Percentiles rank a stretch among this genome's conserved stretches.
Evolutionary conservation across 1,284 basidiomycete genomes (phyloP).

Genomic region (Puccinia sorghi): DNA sequence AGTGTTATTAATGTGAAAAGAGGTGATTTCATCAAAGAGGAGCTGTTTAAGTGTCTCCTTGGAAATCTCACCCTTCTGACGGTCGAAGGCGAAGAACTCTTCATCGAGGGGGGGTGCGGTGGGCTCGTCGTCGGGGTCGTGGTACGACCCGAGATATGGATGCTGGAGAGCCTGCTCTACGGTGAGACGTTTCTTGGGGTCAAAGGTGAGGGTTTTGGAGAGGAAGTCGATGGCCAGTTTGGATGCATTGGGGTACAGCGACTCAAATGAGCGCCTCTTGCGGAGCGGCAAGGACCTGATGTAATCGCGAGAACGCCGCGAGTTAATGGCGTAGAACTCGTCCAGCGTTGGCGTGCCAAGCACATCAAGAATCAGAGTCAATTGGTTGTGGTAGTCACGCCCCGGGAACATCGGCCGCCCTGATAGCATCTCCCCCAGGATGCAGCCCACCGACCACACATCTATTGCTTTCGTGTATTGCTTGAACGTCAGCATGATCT

Average conservation of each 20-base stretch:
- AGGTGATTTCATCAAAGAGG: slow-evolving; percentile 44
- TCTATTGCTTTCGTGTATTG: slow-evolving; percentile 57
- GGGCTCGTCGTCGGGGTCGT: slow-evolving; percentile 65
- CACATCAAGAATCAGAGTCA: slow-evolving; percentile 84
- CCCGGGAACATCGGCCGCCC: slow-evolving; percentile 94
- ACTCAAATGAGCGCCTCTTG: slow-evolving; percentile 75
- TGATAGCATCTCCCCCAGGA: slow-evolving; percentile 92
- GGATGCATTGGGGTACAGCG: slow-evolving; percentile 82
- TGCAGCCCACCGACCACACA: slow-evolving; percentile 89
- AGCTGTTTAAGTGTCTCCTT: slow-evolving; percentile 70
- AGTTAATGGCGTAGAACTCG: slow-evolving; percentile 86
- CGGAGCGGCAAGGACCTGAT: slow-evolving; percentile 75
- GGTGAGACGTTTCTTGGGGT: slow-evolving; percentile 87
- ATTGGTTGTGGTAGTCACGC: slow-evolving; percentile 89
- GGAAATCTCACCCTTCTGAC: slow-evolving; percentile 90
- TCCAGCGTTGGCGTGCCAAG: slow-evolving; percentile 86
- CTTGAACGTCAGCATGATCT: slow-evolving; percentile 74
- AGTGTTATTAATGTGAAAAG: neutral
- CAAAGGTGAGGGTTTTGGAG: slow-evolving; percentile 71
- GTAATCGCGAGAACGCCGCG: slow-evolving; percentile 80
- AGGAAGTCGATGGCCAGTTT: slow-evolving; percentile 86
- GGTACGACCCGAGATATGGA: slow-evolving; percentile 87
- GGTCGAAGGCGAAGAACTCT: slow-evolving; percentile 90
- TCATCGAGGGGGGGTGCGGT: slow-evolving; percentile 83
- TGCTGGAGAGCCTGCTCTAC: slow-evolving; percentile 88